Conservation (phyloP, 345 rosid species). For the Citrus maxima region DNA sequence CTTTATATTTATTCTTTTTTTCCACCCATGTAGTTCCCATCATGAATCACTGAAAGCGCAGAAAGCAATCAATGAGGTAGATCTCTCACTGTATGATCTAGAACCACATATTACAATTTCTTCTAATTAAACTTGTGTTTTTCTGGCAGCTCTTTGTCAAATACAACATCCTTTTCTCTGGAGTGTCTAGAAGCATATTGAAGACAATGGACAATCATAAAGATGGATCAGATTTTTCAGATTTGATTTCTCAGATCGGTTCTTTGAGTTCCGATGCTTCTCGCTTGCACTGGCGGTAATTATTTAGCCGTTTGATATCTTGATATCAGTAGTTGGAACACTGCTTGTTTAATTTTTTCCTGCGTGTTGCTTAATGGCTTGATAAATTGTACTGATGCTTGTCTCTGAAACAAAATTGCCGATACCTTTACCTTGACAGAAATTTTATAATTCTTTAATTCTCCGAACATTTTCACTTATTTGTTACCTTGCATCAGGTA, state of each 20-base stretch:
- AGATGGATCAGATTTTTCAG: slow-evolving; percentile 66
- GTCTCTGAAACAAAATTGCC: slow-evolving; percentile 10
- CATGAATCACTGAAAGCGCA: slow-evolving; percentile 92
- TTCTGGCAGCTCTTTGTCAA: slow-evolving; percentile 89
- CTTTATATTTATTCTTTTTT: slow-evolving; percentile 8
- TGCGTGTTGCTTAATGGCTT: background rate
- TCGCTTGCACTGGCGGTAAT: slow-evolving; percentile 95
- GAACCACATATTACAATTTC: slow-evolving; percentile 5
- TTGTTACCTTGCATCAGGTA: slow-evolving; percentile 49
- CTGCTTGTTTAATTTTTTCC: slow-evolving; percentile 8
- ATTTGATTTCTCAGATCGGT: slow-evolving; percentile 81
- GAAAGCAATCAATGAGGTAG: slow-evolving; percentile 93
- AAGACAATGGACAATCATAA: slow-evolving; percentile 49
- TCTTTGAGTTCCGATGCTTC: slow-evolving; percentile 89
- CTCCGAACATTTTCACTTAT: background rate
- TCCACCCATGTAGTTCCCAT: slow-evolving; percentile 63
- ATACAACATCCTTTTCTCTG: slow-evolving; percentile 90
- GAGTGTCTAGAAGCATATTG: slow-evolving; percentile 79
- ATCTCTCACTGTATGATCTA: slow-evolving; percentile 17
- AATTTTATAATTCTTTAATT: no score
- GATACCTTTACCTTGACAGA: background rate
- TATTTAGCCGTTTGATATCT: slow-evolving; percentile 17
- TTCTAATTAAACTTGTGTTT: slow-evolving; percentile 15
- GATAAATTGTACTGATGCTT: background rate
- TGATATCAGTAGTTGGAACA: slow-evolving; percentile 7